Evolutionary conservation across 192 early-diverging fungal species (phyloP).

Genomic region (Allomyces macrogynus): DNA sequence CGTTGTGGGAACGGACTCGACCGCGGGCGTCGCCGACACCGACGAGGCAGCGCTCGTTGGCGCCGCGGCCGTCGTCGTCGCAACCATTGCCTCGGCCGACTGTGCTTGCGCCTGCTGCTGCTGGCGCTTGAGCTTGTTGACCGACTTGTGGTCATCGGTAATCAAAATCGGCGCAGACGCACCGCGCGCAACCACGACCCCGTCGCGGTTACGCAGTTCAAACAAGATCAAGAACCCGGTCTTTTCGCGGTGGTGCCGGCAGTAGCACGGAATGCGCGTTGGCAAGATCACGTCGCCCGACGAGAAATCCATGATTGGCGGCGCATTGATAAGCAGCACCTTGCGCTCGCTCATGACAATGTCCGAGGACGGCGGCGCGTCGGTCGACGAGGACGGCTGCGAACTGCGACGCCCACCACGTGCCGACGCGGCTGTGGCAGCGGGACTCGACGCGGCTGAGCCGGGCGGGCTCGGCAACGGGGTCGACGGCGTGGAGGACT

Average conservation of each 20-base stretch:
- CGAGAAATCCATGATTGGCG: constrained; percentile 65
- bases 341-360: constrained; percentile 17
- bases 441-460: neutral
- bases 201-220: constrained; percentile 46
- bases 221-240: constrained; percentile 74
- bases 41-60: too few species aligned
- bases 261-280: constrained; percentile 89
- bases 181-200: constrained; percentile 49
- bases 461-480: neutral
- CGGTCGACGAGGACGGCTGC: too few species aligned
- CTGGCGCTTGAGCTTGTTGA: neutral
- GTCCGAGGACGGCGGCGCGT: neutral
- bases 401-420: neutral
- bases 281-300: constrained; percentile 75
- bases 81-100: neutral
- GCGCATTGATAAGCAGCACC: constrained; percentile 75
- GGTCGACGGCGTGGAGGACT: neutral
- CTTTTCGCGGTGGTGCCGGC: constrained; percentile 86
- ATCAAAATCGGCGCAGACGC: constrained; percentile 90
- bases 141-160: constrained; percentile 90
- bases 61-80: too few species aligned
- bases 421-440: neutral
- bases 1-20: too few species aligned
- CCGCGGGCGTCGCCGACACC: too few species aligned
- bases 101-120: neutral